These are phyloP conservation scores for Mrakia gelida DNA, from an alignment of 768 basidiomycete genomes.

Conservation along the genomic window DNA sequence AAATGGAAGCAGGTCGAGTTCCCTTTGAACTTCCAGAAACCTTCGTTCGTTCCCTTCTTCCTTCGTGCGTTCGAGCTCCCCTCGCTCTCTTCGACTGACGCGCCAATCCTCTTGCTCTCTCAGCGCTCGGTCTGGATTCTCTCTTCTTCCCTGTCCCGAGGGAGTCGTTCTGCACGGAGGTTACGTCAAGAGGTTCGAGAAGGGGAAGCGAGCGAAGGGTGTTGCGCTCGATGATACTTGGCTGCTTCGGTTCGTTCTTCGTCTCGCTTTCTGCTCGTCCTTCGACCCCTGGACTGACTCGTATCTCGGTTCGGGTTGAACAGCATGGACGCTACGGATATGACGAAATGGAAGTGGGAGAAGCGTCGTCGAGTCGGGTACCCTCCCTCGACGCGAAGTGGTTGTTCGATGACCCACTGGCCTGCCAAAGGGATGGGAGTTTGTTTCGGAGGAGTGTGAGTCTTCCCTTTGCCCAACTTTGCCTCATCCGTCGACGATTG, in stretches of 20 bases:
- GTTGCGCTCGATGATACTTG: slow-evolving; percentile 88
- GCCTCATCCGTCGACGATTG: too few species aligned
- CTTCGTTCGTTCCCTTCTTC: slow-evolving; percentile 39
- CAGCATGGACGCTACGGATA: slow-evolving; percentile 47
- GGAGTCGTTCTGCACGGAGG: slow-evolving; percentile 84
- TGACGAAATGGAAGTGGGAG: slow-evolving; percentile 73
- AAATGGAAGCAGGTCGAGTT: slow-evolving; percentile 77
- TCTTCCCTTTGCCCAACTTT: too few species aligned
- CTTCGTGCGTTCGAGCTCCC: neutral
- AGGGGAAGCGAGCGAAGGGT: slow-evolving; percentile 78
- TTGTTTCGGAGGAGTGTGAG: slow-evolving; percentile 74
- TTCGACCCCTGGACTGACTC: neutral
- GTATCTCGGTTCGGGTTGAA: slow-evolving; percentile 27
- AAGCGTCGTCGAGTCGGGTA: slow-evolving; percentile 70
- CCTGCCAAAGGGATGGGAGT: slow-evolving; percentile 61
- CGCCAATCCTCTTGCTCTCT: neutral
- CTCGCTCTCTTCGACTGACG: neutral
- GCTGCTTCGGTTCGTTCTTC: slow-evolving; percentile 62
- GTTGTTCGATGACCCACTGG: slow-evolving; percentile 87
- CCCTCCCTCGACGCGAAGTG: slow-evolving; percentile 66
- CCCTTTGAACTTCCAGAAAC: slow-evolving; percentile 63
- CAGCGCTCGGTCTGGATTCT: slow-evolving; percentile 59
- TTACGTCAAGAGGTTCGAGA: slow-evolving; percentile 82
- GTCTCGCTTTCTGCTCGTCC: slow-evolving; percentile 23
- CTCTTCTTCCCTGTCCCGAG: slow-evolving; percentile 70